These are phyloP conservation scores for Calvatia gigantea DNA, from an alignment of 768 basidiomycete species.

Conservation along the genomic window DNA sequence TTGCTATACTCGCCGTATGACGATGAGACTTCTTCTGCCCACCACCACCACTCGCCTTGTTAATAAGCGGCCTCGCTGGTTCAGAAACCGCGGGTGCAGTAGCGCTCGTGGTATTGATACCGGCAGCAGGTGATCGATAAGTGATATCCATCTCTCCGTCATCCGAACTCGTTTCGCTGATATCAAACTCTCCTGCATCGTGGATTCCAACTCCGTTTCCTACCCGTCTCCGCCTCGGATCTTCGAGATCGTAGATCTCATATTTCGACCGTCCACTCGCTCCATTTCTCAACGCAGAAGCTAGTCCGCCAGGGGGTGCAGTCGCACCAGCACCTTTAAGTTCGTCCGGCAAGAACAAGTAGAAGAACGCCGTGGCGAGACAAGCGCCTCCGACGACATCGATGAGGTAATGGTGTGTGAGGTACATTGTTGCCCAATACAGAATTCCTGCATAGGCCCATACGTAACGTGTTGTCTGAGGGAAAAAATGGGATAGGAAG, in stretches of 20 bases:
- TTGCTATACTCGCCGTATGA: conserved; percentile 84
- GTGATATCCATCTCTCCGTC: conserved; percentile 67
- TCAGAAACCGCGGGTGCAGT: conserved; percentile 16
- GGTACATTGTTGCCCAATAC: conserved; percentile 99
- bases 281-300: not conserved
- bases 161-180: conserved; percentile 54
- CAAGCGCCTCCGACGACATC: conserved; percentile 95
- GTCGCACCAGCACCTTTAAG: conserved; percentile 55
- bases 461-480: conserved; percentile 56
- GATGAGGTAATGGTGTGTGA: conserved; percentile 97
- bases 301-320: conserved; percentile 34
- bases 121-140: conserved; percentile 61
- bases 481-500: conserved; percentile 95
- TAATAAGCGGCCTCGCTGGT: conserved; percentile 23
- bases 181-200: conserved; percentile 52
- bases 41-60: conserved; percentile 8
- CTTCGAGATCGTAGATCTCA: conserved; percentile 74
- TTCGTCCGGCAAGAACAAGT: conserved; percentile 80
- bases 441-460: conserved; percentile 85
- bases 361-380: conserved; percentile 84
- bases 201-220: conserved; percentile 26
- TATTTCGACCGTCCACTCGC: conserved; percentile 46
- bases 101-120: too few species aligned
- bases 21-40: conserved; percentile 39
- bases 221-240: conserved; percentile 36